Percentiles rank a stretch among this genome's conserved stretches.
Evolutionary conservation across 2,329 filamentous ascomycete species (phyloP).

Genomic region (Ophioceras dolichostomum): DNA sequence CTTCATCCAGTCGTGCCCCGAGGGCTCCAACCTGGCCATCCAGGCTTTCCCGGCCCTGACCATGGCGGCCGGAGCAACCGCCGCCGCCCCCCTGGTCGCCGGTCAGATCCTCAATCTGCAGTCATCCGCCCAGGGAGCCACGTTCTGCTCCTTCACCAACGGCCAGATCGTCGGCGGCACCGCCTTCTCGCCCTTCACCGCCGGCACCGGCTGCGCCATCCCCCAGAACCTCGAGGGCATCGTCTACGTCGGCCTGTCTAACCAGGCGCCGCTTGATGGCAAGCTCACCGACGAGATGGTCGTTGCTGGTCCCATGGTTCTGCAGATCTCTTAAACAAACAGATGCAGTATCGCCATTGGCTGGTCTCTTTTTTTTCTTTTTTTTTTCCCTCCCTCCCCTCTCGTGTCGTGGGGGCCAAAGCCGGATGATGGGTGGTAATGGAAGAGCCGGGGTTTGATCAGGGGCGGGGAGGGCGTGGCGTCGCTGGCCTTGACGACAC

Average conservation of each 20-base stretch:
- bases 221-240: constrained; percentile 50
- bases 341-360: neutral
- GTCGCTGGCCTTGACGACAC: too few species aligned
- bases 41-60: constrained; percentile 48
- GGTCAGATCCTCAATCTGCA: constrained; percentile 34
- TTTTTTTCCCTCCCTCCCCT: too few species aligned
- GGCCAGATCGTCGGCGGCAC: constrained; percentile 45
- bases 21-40: constrained; percentile 50
- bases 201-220: constrained; percentile 42
- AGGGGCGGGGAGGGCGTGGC: neutral
- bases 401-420: neutral
- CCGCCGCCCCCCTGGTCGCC: constrained; percentile 21
- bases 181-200: constrained; percentile 43
- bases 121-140: constrained; percentile 36
- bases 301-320: constrained; percentile 51
- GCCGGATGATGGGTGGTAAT: constrained; percentile 1
- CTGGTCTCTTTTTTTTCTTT: neutral
- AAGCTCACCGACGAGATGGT: constrained; percentile 49
- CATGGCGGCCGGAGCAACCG: constrained; percentile 31
- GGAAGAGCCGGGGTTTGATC: neutral
- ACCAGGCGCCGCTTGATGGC: constrained; percentile 32
- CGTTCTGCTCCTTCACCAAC: constrained; percentile 56
- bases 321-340: constrained; percentile 32
- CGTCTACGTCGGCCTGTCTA: constrained; percentile 56
- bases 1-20: constrained; percentile 61